Percentiles rank a stretch among this genome's conserved stretches.
Conservation (phyloP, 441 rosid species). For the Daphne laureola region DNA sequence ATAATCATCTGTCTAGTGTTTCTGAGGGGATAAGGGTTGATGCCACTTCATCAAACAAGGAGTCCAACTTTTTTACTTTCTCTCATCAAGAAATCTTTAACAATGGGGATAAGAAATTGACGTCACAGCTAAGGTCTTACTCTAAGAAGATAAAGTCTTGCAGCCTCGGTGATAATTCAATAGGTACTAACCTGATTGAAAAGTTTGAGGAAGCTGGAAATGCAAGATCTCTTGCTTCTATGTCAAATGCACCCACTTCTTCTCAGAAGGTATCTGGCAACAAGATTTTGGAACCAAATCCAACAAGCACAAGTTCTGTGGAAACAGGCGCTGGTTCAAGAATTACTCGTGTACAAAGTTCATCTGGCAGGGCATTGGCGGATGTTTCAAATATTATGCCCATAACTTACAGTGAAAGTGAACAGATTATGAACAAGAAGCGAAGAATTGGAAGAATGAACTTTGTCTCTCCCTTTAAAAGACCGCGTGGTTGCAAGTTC, state of each 20-base stretch:
- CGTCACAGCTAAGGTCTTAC: constrained; percentile 50
- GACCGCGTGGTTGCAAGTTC: constrained; percentile 66
- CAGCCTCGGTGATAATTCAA: constrained; percentile 23
- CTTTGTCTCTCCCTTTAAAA: constrained; percentile 68
- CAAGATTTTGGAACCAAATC: constrained; percentile 15
- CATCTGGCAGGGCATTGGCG: constrained; percentile 38
- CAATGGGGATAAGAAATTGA: constrained; percentile 41
- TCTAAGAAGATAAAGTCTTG: constrained; percentile 28
- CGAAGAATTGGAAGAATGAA: constrained; percentile 27
- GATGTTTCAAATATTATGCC: constrained; percentile 59
- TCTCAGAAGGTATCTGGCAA: constrained; percentile 21
- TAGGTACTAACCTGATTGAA: constrained; percentile 37
- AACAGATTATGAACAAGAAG: constrained; percentile 25
- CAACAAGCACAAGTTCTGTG: constrained; percentile 18
- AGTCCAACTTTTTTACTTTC: constrained; percentile 26
- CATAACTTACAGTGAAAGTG: constrained; percentile 19
- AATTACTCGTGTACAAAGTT: constrained; percentile 27
- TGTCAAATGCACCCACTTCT: constrained; percentile 21
- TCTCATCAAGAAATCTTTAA: constrained; percentile 32
- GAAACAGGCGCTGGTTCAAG: constrained; percentile 23
- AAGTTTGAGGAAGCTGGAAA: constrained; percentile 44
- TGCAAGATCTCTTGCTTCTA: constrained; percentile 15
- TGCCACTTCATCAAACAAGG: constrained; percentile 32
- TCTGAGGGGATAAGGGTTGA: constrained; percentile 21
- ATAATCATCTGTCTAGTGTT: constrained; percentile 29